Conservation (phyloP, 805 yeast species). For the Wickerhamomyces sydowiorum region DNA sequence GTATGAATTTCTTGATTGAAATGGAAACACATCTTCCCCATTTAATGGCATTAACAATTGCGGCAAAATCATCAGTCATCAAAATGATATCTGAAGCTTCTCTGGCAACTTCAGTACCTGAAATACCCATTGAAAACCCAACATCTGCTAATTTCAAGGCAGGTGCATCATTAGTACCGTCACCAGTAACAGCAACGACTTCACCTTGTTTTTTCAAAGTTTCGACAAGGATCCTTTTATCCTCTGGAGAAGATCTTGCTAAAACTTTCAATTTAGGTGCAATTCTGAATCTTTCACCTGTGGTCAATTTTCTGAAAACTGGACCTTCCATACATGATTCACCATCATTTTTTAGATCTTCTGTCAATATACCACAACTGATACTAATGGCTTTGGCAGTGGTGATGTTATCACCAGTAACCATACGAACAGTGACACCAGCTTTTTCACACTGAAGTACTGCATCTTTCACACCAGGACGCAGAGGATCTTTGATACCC, state of each 20-base stretch:
- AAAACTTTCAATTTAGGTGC: slow-evolving; percentile 78
- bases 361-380: slow-evolving; percentile 65
- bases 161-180: slow-evolving; percentile 98
- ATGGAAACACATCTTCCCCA: slow-evolving; percentile 98
- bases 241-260: slow-evolving; percentile 96
- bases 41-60: slow-evolving; percentile 92
- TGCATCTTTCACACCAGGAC: slow-evolving; percentile 86
- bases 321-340: slow-evolving; percentile 91
- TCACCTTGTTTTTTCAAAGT: slow-evolving; percentile 76
- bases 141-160: slow-evolving; percentile 95
- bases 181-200: slow-evolving; percentile 98
- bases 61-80: slow-evolving; percentile 91
- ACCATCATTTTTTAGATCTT: slow-evolving; percentile 46
- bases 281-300: slow-evolving; percentile 46
- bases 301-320: slow-evolving; percentile 61
- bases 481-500: slow-evolving; percentile 93
- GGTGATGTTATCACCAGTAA: slow-evolving; percentile 90
- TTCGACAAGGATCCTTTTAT: slow-evolving; percentile 81
- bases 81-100: slow-evolving; percentile 92
- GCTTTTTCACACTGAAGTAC: slow-evolving; percentile 82
- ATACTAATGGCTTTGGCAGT: slow-evolving; percentile 91
- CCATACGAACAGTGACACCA: slow-evolving; percentile 95
- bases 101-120: slow-evolving; percentile 98
- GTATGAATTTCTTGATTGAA: slow-evolving; percentile 92
- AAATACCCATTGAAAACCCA: slow-evolving; percentile 97